Conservation (phyloP, 306 rosid species). For the Lathyrus aphaca region DNA sequence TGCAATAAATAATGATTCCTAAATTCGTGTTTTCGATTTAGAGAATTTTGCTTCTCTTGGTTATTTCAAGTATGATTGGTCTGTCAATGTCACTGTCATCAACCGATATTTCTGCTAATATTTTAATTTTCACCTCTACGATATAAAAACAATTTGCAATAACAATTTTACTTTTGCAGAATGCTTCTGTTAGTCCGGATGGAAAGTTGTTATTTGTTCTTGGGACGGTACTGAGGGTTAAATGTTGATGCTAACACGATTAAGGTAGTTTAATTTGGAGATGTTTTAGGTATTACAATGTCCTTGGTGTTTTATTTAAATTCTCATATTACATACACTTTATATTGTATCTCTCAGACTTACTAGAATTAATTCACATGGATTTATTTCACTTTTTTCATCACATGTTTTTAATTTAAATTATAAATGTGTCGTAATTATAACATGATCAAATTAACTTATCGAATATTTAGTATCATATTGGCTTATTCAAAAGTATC, state of each 20-base stretch:
- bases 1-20: slow-evolving; percentile 87
- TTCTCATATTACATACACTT: neutral
- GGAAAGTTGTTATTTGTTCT: slow-evolving; percentile 81
- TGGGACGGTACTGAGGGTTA: slow-evolving; percentile 86
- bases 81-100: slow-evolving; percentile 81
- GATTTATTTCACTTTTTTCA: too few relatives aligned
- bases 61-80: slow-evolving; percentile 80
- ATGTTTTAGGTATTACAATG: neutral
- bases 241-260: slow-evolving; percentile 76
- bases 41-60: slow-evolving; percentile 65
- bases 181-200: slow-evolving; percentile 78
- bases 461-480: too few relatives aligned
- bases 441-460: too few relatives aligned
- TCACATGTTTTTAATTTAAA: too few relatives aligned
- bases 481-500: too few relatives aligned
- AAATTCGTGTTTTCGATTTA: slow-evolving; percentile 69
- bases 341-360: slow-evolving; percentile 45
- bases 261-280: slow-evolving; percentile 47
- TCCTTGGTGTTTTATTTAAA: neutral
- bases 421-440: too few relatives aligned
- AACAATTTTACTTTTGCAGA: slow-evolving; percentile 48
- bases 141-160: neutral
- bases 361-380: too few relatives aligned
- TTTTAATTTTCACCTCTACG: neutral
- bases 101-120: slow-evolving; percentile 11